Conservation (phyloP, 495 filamentous ascomycete species). For the Penicillium arizonense region DNA sequence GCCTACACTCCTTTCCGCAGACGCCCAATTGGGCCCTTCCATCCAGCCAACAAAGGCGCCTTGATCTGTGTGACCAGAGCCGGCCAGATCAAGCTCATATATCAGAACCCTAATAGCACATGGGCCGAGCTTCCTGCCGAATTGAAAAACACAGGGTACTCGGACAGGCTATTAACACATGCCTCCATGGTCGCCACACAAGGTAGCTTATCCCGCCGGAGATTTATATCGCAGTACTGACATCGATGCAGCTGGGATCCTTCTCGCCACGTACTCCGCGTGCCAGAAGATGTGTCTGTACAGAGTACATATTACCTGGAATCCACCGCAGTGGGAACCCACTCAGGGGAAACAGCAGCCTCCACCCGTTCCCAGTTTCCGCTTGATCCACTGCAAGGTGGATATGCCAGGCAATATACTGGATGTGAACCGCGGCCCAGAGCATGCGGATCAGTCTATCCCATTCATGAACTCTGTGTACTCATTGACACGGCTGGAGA, state of each 20-base stretch:
- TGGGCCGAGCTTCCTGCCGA: slow-evolving; percentile 67
- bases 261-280: slow-evolving; percentile 64
- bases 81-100: slow-evolving; percentile 68
- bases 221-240: not conserved
- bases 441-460: slow-evolving; percentile 28
- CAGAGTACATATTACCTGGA: slow-evolving; percentile 53
- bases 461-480: slow-evolving; percentile 44
- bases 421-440: slow-evolving; percentile 19
- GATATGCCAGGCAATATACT: slow-evolving; percentile 37
- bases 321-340: slow-evolving; percentile 40
- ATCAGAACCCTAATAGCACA: slow-evolving; percentile 62
- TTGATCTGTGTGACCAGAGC: slow-evolving; percentile 69
- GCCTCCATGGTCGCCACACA: slow-evolving; percentile 74
- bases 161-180: slow-evolving; percentile 73
- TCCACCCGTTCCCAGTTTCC: slow-evolving; percentile 41
- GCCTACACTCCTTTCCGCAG: slow-evolving; percentile 48
- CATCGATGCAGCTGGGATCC: slow-evolving; percentile 44
- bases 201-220: slow-evolving; percentile 38
- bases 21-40: slow-evolving; percentile 58
- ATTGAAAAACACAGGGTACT: slow-evolving; percentile 65
- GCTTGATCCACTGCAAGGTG: slow-evolving; percentile 39
- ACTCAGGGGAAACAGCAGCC: slow-evolving; percentile 26
- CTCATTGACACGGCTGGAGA: slow-evolving; percentile 63
- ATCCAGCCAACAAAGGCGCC: slow-evolving; percentile 65
- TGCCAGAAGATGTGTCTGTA: slow-evolving; percentile 66